Conservation (phyloP, 441 rosid genomes). For the Erodium trifolium region DNA sequence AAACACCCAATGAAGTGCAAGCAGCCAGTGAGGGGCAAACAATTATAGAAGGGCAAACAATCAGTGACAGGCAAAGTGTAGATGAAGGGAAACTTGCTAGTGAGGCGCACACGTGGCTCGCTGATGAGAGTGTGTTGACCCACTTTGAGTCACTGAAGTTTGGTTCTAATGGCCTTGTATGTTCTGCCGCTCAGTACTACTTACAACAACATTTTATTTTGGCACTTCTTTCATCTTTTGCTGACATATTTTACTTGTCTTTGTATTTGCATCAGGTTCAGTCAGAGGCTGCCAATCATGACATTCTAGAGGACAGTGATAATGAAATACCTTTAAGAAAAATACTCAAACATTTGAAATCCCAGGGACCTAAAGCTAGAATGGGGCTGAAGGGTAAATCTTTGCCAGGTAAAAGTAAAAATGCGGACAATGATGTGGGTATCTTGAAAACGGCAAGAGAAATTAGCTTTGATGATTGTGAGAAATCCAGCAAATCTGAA, state of each 20-base stretch:
- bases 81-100: slow-evolving; percentile 11
- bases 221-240: slow-evolving; percentile 15
- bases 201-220: slow-evolving; percentile 16
- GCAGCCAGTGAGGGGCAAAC: too few relatives aligned
- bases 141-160: slow-evolving; percentile 67
- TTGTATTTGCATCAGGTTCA: slow-evolving; percentile 38
- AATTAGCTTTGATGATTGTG: slow-evolving; percentile 69
- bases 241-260: slow-evolving; percentile 19
- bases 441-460: slow-evolving; percentile 64
- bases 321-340: slow-evolving; percentile 76
- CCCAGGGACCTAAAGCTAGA: slow-evolving; percentile 53
- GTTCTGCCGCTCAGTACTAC: slow-evolving; percentile 20
- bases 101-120: slow-evolving; percentile 72
- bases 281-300: slow-evolving; percentile 38
- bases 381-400: slow-evolving; percentile 38
- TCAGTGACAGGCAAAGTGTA: slow-evolving; percentile 1
- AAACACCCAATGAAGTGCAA: too few relatives aligned
- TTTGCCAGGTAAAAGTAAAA: slow-evolving; percentile 26
- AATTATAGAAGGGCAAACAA: not conserved
- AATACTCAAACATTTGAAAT: slow-evolving; percentile 63
- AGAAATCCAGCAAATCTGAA: slow-evolving; percentile 49
- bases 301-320: slow-evolving; percentile 46
- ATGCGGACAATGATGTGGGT: slow-evolving; percentile 58
- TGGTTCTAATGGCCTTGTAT: slow-evolving; percentile 53
- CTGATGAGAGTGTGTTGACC: slow-evolving; percentile 64